Base-by-base conservation (phyloP, 2,329 filamentous ascomycete genomes). In the Cladorrhinum sp. region DNA sequence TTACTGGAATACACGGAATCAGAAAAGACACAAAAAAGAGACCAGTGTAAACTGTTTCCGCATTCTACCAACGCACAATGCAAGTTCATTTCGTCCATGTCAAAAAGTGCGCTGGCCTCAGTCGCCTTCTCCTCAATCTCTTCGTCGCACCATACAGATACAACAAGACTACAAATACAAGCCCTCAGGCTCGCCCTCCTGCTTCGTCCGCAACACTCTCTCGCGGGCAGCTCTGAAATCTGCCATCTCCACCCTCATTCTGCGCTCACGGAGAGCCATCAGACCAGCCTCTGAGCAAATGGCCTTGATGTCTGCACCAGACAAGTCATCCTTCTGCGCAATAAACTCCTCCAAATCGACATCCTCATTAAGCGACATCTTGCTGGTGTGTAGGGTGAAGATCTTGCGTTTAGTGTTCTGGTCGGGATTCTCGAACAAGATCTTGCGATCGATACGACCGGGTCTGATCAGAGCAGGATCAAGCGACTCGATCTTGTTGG, bases 321-420 rank as follows among this genome's bases (percentile, higher is more conserved):
- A 96, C 7, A 99, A 82, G 70, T 99, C 96, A 71, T 99, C 95
- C 83, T 99, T 99, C 76, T 98, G 94, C 66, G 87, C 93, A 74
- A 99, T 97, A 73, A 99, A 98, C 77, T 99, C 95, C 70, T 99
- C 95, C 51, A 99, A 82, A 65, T 99, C 96, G n/a, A 99, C 95
- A 68, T 99, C 96, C 64, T 94, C 89, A 69, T 91, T 92, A 46
- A 99, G 83, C 57, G 87, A 96, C 95, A 99, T 99, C 85, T 99
- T 99, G 73, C 91, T 96, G 2, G 95, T 99, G 79, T 99, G 95
- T 6, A 99, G 86, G 14, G 90, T 93, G 78, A 99, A 99, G 73
- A 99, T 99, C 88, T 99, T 99, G 82, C 94, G 85, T 79, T 88
- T 88, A 61, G 95, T 99, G 77, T 94, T 93, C 82, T 97, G 88